Evolutionary conservation across 805 yeast genomes (phyloP).

Genomic region (Kodamaea leandrae): DNA sequence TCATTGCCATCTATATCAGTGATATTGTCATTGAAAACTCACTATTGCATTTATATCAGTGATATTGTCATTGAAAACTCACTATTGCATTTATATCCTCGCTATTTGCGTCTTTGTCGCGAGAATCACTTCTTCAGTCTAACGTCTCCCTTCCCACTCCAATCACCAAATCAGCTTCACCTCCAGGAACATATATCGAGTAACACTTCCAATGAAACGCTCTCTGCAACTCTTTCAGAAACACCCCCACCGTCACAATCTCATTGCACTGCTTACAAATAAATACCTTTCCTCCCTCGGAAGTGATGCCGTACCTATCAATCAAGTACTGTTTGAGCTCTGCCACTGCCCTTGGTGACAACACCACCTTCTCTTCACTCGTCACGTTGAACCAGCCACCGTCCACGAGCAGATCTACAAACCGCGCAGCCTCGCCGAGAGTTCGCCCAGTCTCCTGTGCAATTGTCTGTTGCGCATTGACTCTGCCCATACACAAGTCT

Average conservation of each 20-base stretch:
- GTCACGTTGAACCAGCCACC: constrained; percentile 53
- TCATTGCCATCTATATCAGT: too few relatives aligned
- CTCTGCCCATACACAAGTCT: constrained; percentile 35
- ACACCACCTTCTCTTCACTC: constrained; percentile 29
- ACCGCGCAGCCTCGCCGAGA: constrained; percentile 35
- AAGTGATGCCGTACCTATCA: constrained; percentile 38
- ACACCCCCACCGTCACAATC: constrained; percentile 52
- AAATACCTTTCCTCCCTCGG: constrained; percentile 36
- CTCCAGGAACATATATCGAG: constrained; percentile 34
- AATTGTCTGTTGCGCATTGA: constrained; percentile 33
- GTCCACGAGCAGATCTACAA: constrained; percentile 40
- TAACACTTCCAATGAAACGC: constrained; percentile 50
- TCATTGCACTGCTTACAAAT: constrained; percentile 52
- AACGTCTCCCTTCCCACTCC: constrained; percentile 7
- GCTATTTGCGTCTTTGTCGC: too few relatives aligned
- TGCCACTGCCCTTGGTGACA: constrained; percentile 42
- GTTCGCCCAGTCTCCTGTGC: constrained; percentile 26
- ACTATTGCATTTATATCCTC: too few relatives aligned
- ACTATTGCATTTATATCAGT: not conserved
- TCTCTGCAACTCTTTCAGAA: constrained; percentile 21
- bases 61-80: too few relatives aligned
- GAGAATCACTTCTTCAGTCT: too few relatives aligned
- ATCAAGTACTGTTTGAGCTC: constrained; percentile 48
- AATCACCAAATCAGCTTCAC: constrained; percentile 6
- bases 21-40: not conserved